These are phyloP conservation scores for Trypanosoma cruzi DNA, from an alignment of 208 protist genomes.

Conservation along the genomic window DNA sequence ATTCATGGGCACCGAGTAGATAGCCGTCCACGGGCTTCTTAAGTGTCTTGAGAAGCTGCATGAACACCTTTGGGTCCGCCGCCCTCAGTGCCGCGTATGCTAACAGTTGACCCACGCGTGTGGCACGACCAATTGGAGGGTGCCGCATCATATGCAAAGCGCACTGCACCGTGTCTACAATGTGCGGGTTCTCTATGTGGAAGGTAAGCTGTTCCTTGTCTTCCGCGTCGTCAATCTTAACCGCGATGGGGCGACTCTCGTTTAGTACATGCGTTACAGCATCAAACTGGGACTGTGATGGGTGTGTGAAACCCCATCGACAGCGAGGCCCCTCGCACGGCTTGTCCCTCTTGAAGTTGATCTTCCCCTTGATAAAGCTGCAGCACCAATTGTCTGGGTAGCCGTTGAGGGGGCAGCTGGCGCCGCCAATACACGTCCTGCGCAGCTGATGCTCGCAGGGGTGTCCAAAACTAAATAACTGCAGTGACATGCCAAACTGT, in stretches of 20 bases:
- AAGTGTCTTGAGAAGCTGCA: conserved; percentile 91
- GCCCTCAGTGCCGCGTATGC: conserved; percentile 77
- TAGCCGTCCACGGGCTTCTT: conserved; percentile 90
- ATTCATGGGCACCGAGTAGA: conserved; percentile 80
- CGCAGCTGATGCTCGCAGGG: conserved; percentile 90
- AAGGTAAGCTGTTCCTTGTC: conserved; percentile 76
- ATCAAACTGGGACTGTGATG: conserved; percentile 81
- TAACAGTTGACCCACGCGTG: conserved; percentile 75
- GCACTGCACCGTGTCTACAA: conserved; percentile 89
- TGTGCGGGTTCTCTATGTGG: conserved; percentile 73
- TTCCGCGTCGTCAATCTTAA: conserved; percentile 77
- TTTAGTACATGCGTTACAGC: conserved; percentile 85
- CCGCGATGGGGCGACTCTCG: conserved; percentile 76
- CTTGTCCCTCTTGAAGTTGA: conserved; percentile 92
- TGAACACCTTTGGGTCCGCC: conserved; percentile 77
- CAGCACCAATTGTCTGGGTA: conserved; percentile 91
- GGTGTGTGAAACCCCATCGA: conserved; percentile 87
- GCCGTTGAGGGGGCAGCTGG: conserved; percentile 85
- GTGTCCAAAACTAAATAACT: conserved; percentile 90
- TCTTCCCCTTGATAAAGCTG: conserved; percentile 92
- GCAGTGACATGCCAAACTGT: conserved; percentile 78
- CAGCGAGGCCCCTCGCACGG: conserved; percentile 86
- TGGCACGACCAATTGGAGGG: conserved; percentile 62
- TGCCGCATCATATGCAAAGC: conserved; percentile 88
- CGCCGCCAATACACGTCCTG: conserved; percentile 82